phyloP scores from a whole-genome alignment of 345 rosid species.

The Rubroshorea leprosula region DNA sequence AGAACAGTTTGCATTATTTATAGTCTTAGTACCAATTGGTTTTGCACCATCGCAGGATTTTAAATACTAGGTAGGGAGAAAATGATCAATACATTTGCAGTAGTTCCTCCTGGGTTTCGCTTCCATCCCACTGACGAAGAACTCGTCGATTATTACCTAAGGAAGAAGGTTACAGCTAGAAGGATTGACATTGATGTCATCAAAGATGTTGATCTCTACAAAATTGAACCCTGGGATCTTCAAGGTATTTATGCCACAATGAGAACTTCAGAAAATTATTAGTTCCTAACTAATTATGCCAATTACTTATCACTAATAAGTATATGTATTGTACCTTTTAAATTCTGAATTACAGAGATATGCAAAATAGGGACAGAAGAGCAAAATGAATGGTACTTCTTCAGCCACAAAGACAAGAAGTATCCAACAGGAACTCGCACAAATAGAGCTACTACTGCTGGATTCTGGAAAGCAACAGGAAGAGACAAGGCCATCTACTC shows the following conservation, averaged over 20 bases:
- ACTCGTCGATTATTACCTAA: constrained; percentile 71
- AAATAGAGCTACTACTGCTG: constrained; percentile 91
- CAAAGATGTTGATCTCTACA: constrained; percentile 74
- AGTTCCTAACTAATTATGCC: too few species aligned
- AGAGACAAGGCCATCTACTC: constrained; percentile 89
- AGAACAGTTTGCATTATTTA: too few species aligned
- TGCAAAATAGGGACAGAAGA: constrained; percentile 82
- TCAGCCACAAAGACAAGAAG: constrained; percentile 94
- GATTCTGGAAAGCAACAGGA: constrained; percentile 99
- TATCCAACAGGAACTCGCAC: constrained; percentile 98
- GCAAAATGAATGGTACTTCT: constrained; percentile 93
- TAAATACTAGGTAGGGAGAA: constrained; percentile 10
- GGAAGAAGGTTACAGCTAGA: constrained; percentile 50
- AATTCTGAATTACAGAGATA: constrained; percentile 60
- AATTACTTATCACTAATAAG: too few species aligned
- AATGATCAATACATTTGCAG: constrained; percentile 44
- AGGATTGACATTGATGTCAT: constrained; percentile 70
- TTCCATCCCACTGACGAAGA: constrained; percentile 84
- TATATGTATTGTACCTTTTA: too few species aligned
- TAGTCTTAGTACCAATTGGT: too few species aligned
- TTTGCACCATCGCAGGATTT: too few species aligned
- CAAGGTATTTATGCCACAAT: too few species aligned
- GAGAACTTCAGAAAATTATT: too few species aligned
- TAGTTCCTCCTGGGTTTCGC: constrained; percentile 70
- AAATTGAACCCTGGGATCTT: constrained; percentile 83